Conservation (phyloP, 768 basidiomycete genomes). For the Solioccasus polychromus region DNA sequence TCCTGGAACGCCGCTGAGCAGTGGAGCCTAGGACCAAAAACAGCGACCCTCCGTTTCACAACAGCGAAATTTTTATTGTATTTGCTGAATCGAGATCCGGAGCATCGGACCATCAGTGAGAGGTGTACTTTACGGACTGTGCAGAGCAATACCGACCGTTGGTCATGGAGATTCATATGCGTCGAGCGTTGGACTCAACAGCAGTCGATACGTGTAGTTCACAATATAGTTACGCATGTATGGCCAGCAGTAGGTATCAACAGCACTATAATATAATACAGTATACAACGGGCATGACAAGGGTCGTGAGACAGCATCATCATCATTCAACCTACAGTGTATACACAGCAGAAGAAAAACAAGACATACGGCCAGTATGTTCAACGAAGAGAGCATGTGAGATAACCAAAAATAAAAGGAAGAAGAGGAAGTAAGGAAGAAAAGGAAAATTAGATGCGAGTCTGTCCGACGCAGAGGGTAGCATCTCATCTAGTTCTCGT, state of each 20-base stretch:
- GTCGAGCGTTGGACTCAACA: neutral
- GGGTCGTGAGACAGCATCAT: conserved; percentile 20
- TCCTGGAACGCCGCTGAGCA: conserved; percentile 31
- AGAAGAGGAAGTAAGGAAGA: neutral
- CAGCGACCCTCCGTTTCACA: conserved; percentile 29
- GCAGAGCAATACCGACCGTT: conserved; percentile 5
- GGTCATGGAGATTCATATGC: conserved; percentile 5
- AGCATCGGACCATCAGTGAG: conserved; percentile 24
- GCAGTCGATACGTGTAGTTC: too few species aligned
- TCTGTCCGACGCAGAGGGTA: conserved; percentile 8
- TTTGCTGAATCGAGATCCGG: conserved; percentile 29
- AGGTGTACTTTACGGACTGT: conserved; percentile 14
- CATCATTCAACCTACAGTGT: conserved; percentile 28
- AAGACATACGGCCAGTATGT: conserved; percentile 16
- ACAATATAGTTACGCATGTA: too few species aligned
- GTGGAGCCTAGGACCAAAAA: conserved; percentile 10
- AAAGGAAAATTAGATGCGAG: conserved; percentile 9
- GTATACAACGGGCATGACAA: conserved; percentile 23
- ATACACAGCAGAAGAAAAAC: conserved; percentile 14
- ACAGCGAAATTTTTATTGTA: conserved; percentile 21
- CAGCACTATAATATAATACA: conserved; percentile 27
- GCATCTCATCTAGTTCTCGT: conserved; percentile 31
- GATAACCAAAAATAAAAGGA: conserved; percentile 13
- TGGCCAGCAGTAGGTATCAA: conserved; percentile 30
- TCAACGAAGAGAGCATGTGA: conserved; percentile 12